Percentiles rank a stretch among this genome's conserved stretches.
These are phyloP conservation scores for Tylopilus orsonianus DNA, from an alignment of 1,284 basidiomycete genomes.

Conservation along the genomic window DNA sequence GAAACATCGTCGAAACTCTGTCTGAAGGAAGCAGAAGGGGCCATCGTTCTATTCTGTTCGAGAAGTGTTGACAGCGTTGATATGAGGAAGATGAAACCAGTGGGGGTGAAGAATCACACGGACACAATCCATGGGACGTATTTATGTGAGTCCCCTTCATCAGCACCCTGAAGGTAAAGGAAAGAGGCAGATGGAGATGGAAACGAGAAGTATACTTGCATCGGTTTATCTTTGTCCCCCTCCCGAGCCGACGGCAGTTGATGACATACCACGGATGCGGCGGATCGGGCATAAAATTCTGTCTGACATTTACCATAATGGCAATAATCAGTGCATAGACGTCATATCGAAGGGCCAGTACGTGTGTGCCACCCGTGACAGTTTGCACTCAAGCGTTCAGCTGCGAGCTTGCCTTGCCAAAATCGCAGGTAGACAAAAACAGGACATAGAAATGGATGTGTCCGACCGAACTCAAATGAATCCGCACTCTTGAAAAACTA, in stretches of 20 bases:
- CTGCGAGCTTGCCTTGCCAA: too few relatives aligned
- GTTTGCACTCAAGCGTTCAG: too few relatives aligned
- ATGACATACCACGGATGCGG: neutral
- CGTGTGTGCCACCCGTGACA: too few relatives aligned
- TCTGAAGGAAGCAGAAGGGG: neutral
- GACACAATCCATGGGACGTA: neutral
- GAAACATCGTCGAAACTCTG: neutral
- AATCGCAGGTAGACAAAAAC: too few relatives aligned
- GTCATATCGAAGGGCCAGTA: too few relatives aligned
- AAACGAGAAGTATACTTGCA: neutral
- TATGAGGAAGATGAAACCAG: neutral
- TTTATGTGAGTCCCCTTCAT: neutral
- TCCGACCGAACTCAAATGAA: too few relatives aligned
- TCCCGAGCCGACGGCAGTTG: neutral
- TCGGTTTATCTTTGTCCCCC: neutral
- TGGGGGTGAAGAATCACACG: neutral
- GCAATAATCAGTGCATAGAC: too few relatives aligned
- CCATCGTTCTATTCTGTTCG: neutral
- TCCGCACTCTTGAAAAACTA: too few relatives aligned
- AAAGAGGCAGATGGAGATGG: too few relatives aligned
- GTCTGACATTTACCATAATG: neutral
- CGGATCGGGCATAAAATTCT: neutral
- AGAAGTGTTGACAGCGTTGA: neutral
- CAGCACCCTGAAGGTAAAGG: too few relatives aligned
- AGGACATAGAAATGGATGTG: too few relatives aligned